Base-by-base conservation (phyloP, 768 basidiomycete species). In the Mycena alexandri region DNA sequence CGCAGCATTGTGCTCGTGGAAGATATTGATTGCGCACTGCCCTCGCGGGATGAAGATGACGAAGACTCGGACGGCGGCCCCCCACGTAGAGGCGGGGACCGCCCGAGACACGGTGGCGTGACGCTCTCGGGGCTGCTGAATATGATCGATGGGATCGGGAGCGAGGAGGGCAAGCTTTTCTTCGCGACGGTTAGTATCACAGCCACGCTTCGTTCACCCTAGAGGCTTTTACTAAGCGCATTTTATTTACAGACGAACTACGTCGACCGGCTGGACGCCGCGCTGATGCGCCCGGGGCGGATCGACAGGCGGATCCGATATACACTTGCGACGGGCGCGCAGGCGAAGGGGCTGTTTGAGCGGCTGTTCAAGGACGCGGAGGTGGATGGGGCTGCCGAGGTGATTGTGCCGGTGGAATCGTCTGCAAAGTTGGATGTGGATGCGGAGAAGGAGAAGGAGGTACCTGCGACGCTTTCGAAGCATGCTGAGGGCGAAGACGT, bases 141-240 rank as follows among this genome's bases (percentile, higher is more conserved):
- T 71, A 85, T 88, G 21, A 76, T 89, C 25, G 88, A 90, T 71
- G 88, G 88, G 5, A 84, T 88, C 12, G 86, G 85, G 7, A 87
- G 86, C 73, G 87, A 89, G 68, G 88, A 89, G 72, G 89, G 89
- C 13, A 86, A 86, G 61, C 75, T 90, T 14, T 85, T 88, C 68
- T 89, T 90, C 58, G 87, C 87, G 1, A 90, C 89, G 12, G 86
- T 85, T 38, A 63, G 83, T 67, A 29, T 29, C 29, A 6, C 29
- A 29, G 29, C 29, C 24, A 21, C 10, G 3, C 55, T 3, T 52
- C 48, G 33, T 65, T 62, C 47, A 22, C n/a, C 17, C 33, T 41
- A 47, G 25, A 46, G 53, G 22, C 41, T 42, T n/a, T 33, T 17
- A 36, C 46, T 22, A 17, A 12, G 1, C 12, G n/a, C n/a, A n/a